Evolutionary conservation across 352 stramenopile species (phyloP), one percentile per base, ranked within the genome.

Genomic region (Phytophthora uliginosa): DNA sequence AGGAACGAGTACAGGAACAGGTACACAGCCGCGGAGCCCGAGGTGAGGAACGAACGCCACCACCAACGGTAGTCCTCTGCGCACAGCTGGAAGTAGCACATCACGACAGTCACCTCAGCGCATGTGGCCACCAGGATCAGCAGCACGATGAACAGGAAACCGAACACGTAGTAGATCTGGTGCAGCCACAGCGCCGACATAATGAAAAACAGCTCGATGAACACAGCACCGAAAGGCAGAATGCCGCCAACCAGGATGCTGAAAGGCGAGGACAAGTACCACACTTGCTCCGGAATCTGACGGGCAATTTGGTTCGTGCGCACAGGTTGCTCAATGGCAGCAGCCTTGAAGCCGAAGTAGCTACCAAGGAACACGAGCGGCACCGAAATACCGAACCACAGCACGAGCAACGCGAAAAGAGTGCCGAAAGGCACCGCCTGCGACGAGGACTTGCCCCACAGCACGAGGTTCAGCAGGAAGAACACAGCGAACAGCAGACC

Each of bases 121-220:
- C 97, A 99, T 26, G 98, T 99, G 18, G 98, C 91, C 15, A 98
- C 86, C 36, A 99, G 84, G 74, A 99, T 99, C 33, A 99, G 66
- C 53, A 99, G 82, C 54, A 99, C 98, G 58, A 98, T 96, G 73
- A 99, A 98, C 50, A 99, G 85, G 79, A 99, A 99, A 58, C 98
- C 98, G 83, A 99, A 99, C 38, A 99, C 97, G 87, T 99, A 99
- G 89, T 99, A 99, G 72, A 99, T 98, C 90, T 99, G 96, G 84
- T 99, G 95, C 55, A 99, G 80, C 98, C 98, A 99, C 34, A 99
- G 84, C 57, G 98, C 97, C 69, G 92, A 98, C 97, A 99, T 99
- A 82, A 99, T 99, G 88, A 99, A 99, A 81, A 99, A 99, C 24
- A 99, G 91, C 80, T 99, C 98, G 71, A 99, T 99, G 81, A 99